A percentile compares a stretch with the other conserved stretches of the same genome.
Evolutionary conservation across 2,329 filamentous ascomycete species (phyloP).

Genomic region (Neofusicoccum laricinum): DNA sequence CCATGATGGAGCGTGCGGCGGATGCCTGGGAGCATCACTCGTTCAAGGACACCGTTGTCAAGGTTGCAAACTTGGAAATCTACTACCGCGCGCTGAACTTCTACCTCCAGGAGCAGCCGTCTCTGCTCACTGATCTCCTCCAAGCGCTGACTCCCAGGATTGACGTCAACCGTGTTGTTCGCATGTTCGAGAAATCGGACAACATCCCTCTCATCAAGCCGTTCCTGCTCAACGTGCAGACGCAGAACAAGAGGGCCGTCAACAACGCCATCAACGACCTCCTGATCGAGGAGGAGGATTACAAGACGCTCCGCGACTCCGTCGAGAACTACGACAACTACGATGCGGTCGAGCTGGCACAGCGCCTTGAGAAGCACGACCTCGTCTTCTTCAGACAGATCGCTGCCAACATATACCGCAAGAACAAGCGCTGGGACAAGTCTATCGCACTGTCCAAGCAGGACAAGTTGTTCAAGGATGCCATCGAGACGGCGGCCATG

Average conservation of each 20-base stretch:
- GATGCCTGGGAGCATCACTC: constrained; percentile 99
- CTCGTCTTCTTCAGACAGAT: constrained; percentile 99
- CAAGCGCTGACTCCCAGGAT: constrained; percentile 89
- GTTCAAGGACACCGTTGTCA: constrained; percentile 98
- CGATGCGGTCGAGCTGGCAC: constrained; percentile 87
- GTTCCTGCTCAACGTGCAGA: constrained; percentile 93
- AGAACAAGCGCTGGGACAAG: constrained; percentile 99
- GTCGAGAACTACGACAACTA: constrained; percentile 99
- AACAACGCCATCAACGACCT: constrained; percentile 98
- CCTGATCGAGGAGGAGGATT: constrained; percentile 97
- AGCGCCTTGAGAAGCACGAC: constrained; percentile 94
- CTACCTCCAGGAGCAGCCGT: constrained; percentile 95
- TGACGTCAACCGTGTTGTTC: constrained; percentile 97
- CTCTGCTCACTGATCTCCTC: constrained; percentile 90
- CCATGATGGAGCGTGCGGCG: constrained; percentile 95
- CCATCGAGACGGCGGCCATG: constrained; percentile 94
- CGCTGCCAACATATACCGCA: constrained; percentile 96
- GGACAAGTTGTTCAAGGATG: constrained; percentile 99
- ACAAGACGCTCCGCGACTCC: constrained; percentile 96
- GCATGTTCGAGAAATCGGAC: constrained; percentile 98
- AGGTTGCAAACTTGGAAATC: constrained; percentile 97
- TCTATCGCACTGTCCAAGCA: constrained; percentile 97
- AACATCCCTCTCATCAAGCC: constrained; percentile 98
- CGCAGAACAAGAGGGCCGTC: constrained; percentile 96
- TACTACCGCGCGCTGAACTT: constrained; percentile 98